Base-by-base conservation (phyloP, 2,329 filamentous ascomycete species). In the Ambrosiella beaveri region DNA sequence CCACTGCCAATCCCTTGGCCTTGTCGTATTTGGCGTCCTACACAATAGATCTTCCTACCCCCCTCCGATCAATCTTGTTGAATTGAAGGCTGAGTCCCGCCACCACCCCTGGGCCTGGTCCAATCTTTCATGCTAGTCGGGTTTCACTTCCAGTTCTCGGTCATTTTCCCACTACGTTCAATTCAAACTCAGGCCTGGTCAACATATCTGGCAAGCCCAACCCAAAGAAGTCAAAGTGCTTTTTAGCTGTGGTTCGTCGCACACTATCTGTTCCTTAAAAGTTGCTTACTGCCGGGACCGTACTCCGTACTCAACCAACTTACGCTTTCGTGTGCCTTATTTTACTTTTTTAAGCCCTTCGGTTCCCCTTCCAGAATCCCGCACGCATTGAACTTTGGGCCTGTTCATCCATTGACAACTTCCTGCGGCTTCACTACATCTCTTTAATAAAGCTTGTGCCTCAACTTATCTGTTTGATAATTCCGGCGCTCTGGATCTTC, bases 331-430 rank as follows among this genome's bases (percentile, higher is more conserved):
- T 44, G 17, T 51, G 36, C 44, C 37, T 57, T 35, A 19, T 50
- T 39, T 50, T 57, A 27, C 39, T n/a, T 36, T 56, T 47, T 47
- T 44, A n/a, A 47, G 37, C 17, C 27, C 36, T 57, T 57, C 55
- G 45, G 45, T 50, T 50, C 35, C 54, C 45, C 55, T 57, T 57
- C 55, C 55, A 57, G 55, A 57, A 57, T 37, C 36, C 17, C 45
- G 8, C 55, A 47, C 44, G n/a, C n/a, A 47, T 47, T 47, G 44
- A 47, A 47, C 44, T 17, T 47, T 47, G n/a, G 44, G 44, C 44
- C 44, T 17, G 44, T 47, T 47, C 44, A 17, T 47, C 44, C 7
- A 47, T 47, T 47, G 44, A 15, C 2, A 47, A 47, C 44, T 17
- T 41, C n/a, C 40, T 47, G 44, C 11, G 44, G 11, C 44, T 47